These are phyloP conservation scores for Dryadomyces sulphureus DNA, from an alignment of 2,329 filamentous ascomycete genomes.

Conservation along the genomic window DNA sequence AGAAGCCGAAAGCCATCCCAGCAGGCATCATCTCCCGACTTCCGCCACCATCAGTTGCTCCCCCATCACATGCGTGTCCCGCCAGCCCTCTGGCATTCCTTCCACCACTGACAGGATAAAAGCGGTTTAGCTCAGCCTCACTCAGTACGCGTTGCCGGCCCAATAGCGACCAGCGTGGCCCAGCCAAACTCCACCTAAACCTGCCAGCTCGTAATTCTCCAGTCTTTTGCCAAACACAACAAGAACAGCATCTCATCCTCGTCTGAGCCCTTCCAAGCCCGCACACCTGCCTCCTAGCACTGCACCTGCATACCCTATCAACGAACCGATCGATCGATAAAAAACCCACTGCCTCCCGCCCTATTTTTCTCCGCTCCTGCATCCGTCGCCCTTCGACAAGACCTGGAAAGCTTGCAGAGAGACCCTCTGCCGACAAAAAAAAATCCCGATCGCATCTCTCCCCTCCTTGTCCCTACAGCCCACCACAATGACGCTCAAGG, in stretches of 20 bases:
- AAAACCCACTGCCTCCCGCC: no score
- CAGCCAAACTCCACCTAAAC: constrained; percentile 1
- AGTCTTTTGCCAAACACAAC: background rate
- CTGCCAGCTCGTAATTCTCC: background rate
- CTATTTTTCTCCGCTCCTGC: no score
- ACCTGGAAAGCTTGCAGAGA: background rate
- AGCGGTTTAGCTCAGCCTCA: constrained; percentile 1
- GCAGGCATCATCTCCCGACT: background rate
- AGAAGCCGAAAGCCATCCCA: background rate
- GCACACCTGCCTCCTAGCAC: background rate
- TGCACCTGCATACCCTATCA: background rate
- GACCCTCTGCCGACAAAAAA: background rate
- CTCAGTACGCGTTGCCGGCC: background rate
- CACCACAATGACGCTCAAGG: constrained; percentile 37
- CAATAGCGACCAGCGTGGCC: constrained; percentile 1
- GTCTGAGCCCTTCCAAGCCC: background rate
- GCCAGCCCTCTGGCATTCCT: background rate
- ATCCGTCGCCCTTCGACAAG: no score
- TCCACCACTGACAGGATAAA: background rate
- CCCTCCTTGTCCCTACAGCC: background rate
- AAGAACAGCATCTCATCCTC: background rate
- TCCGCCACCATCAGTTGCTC: background rate
- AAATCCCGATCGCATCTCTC: background rate
- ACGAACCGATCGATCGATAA: no score
- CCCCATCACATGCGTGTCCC: background rate